A percentile compares a stretch with the other conserved stretches of the same genome.
phyloP scores from a whole-genome alignment of 225 moss, liverwort and hornwort genomes.

The Marchantia paleacea region DNA sequence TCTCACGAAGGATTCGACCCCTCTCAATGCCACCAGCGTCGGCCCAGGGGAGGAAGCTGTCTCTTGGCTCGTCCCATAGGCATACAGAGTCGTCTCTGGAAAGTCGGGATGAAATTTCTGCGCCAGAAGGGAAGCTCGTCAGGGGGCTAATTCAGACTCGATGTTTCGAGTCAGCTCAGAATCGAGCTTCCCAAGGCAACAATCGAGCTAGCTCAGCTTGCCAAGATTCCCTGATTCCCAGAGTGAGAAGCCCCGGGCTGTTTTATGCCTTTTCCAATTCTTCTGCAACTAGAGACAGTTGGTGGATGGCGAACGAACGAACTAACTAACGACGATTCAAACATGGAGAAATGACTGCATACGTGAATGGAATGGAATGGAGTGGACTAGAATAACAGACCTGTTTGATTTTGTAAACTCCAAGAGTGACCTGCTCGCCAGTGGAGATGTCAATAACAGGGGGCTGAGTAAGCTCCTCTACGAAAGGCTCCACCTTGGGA shows the following conservation, averaged over 20 bases:
- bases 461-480: not conserved
- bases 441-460: not conserved
- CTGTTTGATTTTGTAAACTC: conserved; percentile 18
- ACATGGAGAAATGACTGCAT: not conserved
- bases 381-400: not conserved
- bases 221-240: not conserved
- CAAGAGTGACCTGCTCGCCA: not conserved
- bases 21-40: conserved; percentile 11
- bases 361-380: not conserved
- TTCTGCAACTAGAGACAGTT: too few relatives aligned
- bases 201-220: too few relatives aligned
- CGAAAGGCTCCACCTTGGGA: conserved; percentile 3
- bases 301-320: too few relatives aligned
- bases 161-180: not conserved
- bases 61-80: conserved; percentile 15
- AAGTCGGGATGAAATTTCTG: conserved; percentile 30
- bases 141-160: not conserved
- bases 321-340: too few relatives aligned
- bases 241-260: not conserved
- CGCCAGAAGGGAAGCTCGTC: not conserved
- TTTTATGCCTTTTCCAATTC: too few relatives aligned
- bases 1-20: conserved; percentile 20
- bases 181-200: too few relatives aligned
- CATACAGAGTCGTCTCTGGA: conserved; percentile 19
- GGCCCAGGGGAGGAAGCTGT: conserved; percentile 26